phyloP scores from a whole-genome alignment of 805 yeast genomes.

The Metschnikowia chrysomelidarum region DNA sequence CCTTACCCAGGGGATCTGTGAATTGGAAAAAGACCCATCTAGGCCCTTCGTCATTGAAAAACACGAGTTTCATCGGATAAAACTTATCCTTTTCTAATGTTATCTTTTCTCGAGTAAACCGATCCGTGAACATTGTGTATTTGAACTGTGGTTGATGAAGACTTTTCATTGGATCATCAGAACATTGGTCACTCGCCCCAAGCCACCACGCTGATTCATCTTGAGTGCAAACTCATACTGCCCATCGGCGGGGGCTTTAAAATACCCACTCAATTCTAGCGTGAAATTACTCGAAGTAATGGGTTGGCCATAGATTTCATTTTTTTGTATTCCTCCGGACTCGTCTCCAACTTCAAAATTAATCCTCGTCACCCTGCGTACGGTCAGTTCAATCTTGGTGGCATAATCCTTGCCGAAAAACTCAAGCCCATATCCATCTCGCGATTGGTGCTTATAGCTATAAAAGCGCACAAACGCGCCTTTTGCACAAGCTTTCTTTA shows the following conservation, averaged over 20 bases:
- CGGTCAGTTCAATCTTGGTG: no score
- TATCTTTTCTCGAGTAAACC: conserved; percentile 6
- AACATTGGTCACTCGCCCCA: conserved; percentile 12
- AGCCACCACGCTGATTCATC: conserved; percentile 16
- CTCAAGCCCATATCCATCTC: no score
- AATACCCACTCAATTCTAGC: conserved; percentile 11
- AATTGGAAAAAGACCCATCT: conserved; percentile 4
- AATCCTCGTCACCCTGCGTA: no score
- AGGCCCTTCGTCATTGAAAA: conserved; percentile 6
- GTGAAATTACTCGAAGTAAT: conserved; percentile 8
- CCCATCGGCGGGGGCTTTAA: conserved; percentile 10
- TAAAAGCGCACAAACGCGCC: no score
- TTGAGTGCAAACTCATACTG: conserved; percentile 8
- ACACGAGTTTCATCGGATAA: conserved; percentile 10
- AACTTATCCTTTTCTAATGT: conserved; percentile 6
- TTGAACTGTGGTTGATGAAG: conserved; percentile 10
- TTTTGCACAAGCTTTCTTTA: no score
- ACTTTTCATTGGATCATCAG: conserved; percentile 11
- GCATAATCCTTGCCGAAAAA: no score
- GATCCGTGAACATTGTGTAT: conserved; percentile 6
- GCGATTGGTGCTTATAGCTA: no score
- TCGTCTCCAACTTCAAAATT: no score
- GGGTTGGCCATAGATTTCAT: conserved; percentile 7
- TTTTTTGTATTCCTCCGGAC: no score
- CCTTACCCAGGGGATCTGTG: conserved; percentile 2